Evolutionary conservation across 2,329 filamentous ascomycete genomes (phyloP).

Genomic region (Hypoxylon sp.): DNA sequence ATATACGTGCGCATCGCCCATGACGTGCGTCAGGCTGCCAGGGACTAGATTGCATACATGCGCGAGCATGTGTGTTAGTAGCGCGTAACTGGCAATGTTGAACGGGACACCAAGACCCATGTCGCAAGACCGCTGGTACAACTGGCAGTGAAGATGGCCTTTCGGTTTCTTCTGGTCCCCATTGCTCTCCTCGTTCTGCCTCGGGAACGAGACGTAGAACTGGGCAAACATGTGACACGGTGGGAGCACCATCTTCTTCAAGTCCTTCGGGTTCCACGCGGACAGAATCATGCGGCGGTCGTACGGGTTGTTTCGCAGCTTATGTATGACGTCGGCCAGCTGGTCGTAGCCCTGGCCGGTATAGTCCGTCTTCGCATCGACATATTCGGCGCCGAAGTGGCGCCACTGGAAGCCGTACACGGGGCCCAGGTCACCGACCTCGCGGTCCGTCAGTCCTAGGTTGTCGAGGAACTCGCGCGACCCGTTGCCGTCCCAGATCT

Average conservation of each 20-base stretch:
- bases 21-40: slow-evolving; percentile 90
- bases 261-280: slow-evolving; percentile 90
- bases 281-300: slow-evolving; percentile 90
- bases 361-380: slow-evolving; percentile 84
- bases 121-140: slow-evolving; percentile 95
- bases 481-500: slow-evolving; percentile 99
- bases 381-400: slow-evolving; percentile 94
- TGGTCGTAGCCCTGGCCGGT: slow-evolving; percentile 91
- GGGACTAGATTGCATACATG: slow-evolving; percentile 86
- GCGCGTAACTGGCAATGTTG: slow-evolving; percentile 95
- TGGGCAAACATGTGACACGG: slow-evolving; percentile 89
- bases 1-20: slow-evolving; percentile 99
- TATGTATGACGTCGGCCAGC: slow-evolving; percentile 88
- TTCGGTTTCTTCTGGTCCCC: slow-evolving; percentile 56
- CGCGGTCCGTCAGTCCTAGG: slow-evolving; percentile 83
- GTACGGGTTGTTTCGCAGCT: slow-evolving; percentile 85
- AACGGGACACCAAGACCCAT: slow-evolving; percentile 98
- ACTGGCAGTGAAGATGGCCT: slow-evolving; percentile 84
- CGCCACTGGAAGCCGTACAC: slow-evolving; percentile 99
- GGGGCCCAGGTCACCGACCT: slow-evolving; percentile 89
- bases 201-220: slow-evolving; percentile 78
- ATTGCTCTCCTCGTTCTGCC: slow-evolving; percentile 48
- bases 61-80: slow-evolving; percentile 95
- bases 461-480: slow-evolving; percentile 90
- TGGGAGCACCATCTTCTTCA: slow-evolving; percentile 81